Base-by-base conservation (phyloP, 768 basidiomycete species). In the Lenzites betulinus region DNA sequence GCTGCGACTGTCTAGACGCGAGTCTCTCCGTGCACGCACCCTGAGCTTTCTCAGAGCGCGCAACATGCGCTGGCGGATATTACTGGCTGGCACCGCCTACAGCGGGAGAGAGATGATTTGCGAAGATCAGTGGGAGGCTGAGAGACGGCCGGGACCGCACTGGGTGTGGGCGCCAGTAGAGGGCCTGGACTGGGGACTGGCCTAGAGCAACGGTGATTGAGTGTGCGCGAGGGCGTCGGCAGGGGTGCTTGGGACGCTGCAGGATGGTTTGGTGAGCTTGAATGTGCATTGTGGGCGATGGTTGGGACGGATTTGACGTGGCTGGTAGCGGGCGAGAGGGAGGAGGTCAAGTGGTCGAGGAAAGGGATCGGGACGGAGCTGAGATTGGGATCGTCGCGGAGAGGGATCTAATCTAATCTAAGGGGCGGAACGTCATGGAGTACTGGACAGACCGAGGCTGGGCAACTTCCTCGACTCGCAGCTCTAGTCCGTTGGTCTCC, bases 341-440 rank as follows among this genome's bases (percentile, higher is more conserved):
- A n/a, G 49, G 49, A 20, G 33, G 35, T 23, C 7, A 28, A 36
- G 35, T 36, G 35, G 38, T 13, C 38, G 11, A 18, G 30, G 30
- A 11, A 33, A 11, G 30, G 11, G 30, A 11, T 33, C 30, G 30
- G 6, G 30, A 5, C 11, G 30, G 30, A 33, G 30, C 13, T 39
- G 38, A 5, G 38, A 39, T 39, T 3, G 36, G 8, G 36, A 20
- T 4, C 23, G 18, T 13, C 9, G 23, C 18, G 25, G 35, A 25
- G 46, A 11, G 53, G n/a, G 26, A 61, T 55, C 60, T 61, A 43
- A 61, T 61, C 60, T 55, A 44, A 61, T 61, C 60, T 30, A 25
- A 18, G 22, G 3, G 1, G 18, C 16, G 38, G 36, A 26, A 54
- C 51, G 58, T 47, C 51, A 59, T 52, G 28, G 44, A 5, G n/a